Evolutionary conservation across 176 grass and related monocot genomes (phyloP).

Genomic region (Phoenix dactylifera): DNA sequence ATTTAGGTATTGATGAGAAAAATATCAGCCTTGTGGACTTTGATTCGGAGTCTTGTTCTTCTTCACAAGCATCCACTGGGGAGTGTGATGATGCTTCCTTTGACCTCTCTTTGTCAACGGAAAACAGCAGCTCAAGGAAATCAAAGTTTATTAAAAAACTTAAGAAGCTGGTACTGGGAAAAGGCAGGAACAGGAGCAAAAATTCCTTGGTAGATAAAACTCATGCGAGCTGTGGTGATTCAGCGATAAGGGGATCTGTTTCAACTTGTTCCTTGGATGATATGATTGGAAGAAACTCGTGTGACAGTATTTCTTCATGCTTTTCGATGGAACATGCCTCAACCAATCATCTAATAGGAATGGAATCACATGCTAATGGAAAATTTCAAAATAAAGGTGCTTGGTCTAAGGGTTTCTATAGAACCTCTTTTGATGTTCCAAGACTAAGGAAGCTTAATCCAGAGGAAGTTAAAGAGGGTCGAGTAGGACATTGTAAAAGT

Average conservation of each 20-base stretch:
- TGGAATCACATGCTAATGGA: too few relatives aligned
- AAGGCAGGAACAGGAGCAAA: background rate
- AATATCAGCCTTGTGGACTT: conserved; percentile 1
- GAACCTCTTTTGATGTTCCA: too few relatives aligned
- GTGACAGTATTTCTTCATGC: too few relatives aligned
- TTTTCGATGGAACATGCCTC: too few relatives aligned
- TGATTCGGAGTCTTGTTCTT: conserved; percentile 10
- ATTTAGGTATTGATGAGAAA: conserved; percentile 30
- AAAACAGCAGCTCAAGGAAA: conserved; percentile 26
- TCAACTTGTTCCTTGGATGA: conserved; percentile 18
- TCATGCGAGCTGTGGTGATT: too few relatives aligned
- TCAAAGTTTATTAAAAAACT: conserved; percentile 56
- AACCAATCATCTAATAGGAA: too few relatives aligned
- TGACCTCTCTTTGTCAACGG: background rate
- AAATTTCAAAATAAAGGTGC: too few relatives aligned
- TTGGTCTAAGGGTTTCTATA: too few relatives aligned
- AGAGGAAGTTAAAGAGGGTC: too few relatives aligned
- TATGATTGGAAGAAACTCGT: conserved; percentile 11
- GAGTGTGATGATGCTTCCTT: conserved; percentile 13
- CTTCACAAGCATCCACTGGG: conserved; percentile 24
- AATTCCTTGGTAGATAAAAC: too few relatives aligned
- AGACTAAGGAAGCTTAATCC: too few relatives aligned
- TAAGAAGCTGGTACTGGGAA: conserved; percentile 49
- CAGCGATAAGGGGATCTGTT: conserved; percentile 4
- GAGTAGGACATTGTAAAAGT: too few relatives aligned